A percentile compares a stretch with the other conserved stretches of the same genome.
Conservation (phyloP, 257 asterid genomes). For the Echites panduratus region DNA sequence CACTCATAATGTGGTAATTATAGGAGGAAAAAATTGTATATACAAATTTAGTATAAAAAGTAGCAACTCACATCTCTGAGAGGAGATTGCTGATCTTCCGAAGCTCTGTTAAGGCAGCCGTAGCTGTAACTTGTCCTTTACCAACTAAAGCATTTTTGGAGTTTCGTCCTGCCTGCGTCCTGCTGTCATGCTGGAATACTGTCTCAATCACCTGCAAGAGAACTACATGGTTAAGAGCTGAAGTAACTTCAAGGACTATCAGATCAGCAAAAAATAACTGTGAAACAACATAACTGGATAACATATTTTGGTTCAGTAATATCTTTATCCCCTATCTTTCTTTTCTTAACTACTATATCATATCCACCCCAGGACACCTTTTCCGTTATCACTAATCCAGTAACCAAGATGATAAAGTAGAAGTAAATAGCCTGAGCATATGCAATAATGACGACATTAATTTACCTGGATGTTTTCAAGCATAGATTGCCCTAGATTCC, state of each 20-base stretch:
- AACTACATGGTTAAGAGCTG: too few relatives aligned
- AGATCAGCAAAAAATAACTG: too few relatives aligned
- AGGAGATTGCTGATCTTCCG: conserved; percentile 74
- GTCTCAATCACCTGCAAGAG: conserved; percentile 67
- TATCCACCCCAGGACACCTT: too few relatives aligned
- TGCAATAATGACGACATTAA: neutral
- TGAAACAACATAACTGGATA: too few relatives aligned
- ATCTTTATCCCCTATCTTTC: too few relatives aligned
- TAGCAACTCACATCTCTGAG: conserved; percentile 57
- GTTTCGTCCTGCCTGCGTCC: conserved; percentile 13
- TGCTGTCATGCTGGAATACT: conserved; percentile 61
- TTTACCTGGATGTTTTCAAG: conserved; percentile 44
- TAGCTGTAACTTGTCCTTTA: conserved; percentile 65
- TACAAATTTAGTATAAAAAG: conserved; percentile 15
- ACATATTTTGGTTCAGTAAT: too few relatives aligned
- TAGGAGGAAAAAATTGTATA: conserved; percentile 19
- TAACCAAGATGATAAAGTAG: too few relatives aligned
- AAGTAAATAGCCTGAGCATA: neutral
- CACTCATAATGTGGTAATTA: conserved; percentile 24
- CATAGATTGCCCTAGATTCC: conserved; percentile 43
- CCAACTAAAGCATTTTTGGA: conserved; percentile 49
- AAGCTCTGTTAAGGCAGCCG: conserved; percentile 81
- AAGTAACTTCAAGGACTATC: too few relatives aligned
- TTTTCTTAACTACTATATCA: too few relatives aligned
- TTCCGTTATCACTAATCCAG: too few relatives aligned